These are phyloP conservation scores for Solanum etuberosum DNA, from an alignment of 257 asterid species.

Conservation along the genomic window DNA sequence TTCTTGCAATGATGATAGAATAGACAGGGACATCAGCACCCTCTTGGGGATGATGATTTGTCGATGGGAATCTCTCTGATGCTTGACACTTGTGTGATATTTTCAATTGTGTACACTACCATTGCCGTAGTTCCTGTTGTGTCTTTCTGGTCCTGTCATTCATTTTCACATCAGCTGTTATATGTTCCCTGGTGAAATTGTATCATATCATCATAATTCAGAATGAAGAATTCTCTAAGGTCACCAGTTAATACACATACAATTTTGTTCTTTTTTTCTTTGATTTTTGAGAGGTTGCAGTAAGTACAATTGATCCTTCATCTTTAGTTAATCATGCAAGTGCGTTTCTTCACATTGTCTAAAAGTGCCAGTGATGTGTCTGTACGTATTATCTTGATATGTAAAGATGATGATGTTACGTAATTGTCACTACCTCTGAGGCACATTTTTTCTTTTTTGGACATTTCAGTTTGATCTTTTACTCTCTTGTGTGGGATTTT, in stretches of 20 bases:
- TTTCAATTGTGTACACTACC: not conserved
- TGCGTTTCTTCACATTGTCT: no score
- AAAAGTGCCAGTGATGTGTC: slow-evolving; percentile 37
- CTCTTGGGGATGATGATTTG: slow-evolving; percentile 27
- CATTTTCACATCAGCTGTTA: not conserved
- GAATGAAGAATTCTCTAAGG: not conserved
- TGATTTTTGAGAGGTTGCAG: not conserved
- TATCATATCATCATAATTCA: not conserved
- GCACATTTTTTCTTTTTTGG: not conserved
- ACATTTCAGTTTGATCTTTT: not conserved
- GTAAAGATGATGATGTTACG: slow-evolving; percentile 26
- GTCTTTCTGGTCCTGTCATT: not conserved
- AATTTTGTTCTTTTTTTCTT: not conserved
- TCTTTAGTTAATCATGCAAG: not conserved
- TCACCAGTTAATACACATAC: not conserved
- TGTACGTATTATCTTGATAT: slow-evolving; percentile 26
- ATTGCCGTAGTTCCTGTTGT: not conserved
- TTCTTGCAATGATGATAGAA: slow-evolving; percentile 41
- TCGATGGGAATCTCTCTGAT: slow-evolving; percentile 83
- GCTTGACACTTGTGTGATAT: not conserved
- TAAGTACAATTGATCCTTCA: not conserved
- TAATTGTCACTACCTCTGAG: slow-evolving; percentile 52
- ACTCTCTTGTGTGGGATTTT: not conserved
- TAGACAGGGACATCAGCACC: slow-evolving; percentile 80
- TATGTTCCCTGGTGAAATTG: not conserved